phyloP scores from a whole-genome alignment of 116 monocot genomes.

The Papilionanthe hybrid region DNA sequence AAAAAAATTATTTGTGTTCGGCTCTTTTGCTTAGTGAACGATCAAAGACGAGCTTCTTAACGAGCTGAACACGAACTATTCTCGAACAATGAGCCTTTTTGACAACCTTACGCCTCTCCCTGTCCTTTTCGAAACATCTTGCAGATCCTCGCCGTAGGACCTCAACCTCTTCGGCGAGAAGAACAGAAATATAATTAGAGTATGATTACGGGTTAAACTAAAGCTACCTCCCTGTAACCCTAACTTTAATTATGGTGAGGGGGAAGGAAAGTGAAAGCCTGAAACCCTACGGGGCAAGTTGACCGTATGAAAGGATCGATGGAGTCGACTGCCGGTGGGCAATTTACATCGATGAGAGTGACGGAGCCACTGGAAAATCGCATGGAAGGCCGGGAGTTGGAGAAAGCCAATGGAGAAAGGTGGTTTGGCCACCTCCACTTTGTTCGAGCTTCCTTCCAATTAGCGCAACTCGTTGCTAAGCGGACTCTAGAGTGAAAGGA shows the following conservation, averaged over 20 bases:
- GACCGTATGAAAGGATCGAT: neutral
- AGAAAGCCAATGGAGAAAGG: neutral
- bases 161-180: slow-evolving; percentile 73
- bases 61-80: no score
- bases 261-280: neutral
- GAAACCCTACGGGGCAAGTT: neutral
- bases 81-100: no score
- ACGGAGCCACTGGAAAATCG: neutral
- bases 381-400: neutral
- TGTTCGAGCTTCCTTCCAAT: neutral
- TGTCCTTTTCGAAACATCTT: slow-evolving; percentile 32
- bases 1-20: no score
- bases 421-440: neutral
- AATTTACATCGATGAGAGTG: neutral
- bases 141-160: slow-evolving; percentile 52
- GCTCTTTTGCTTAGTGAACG: no score
- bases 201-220: neutral
- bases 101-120: slow-evolving; percentile 37
- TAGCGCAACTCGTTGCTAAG: slow-evolving; percentile 9
- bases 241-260: neutral
- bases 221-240: neutral
- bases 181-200: neutral
- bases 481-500: neutral
- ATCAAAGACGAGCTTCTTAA: no score
- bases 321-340: neutral